Evolutionary conservation across 179 eudicot species (phyloP).

Genomic region (Vitellaria paradoxa): DNA sequence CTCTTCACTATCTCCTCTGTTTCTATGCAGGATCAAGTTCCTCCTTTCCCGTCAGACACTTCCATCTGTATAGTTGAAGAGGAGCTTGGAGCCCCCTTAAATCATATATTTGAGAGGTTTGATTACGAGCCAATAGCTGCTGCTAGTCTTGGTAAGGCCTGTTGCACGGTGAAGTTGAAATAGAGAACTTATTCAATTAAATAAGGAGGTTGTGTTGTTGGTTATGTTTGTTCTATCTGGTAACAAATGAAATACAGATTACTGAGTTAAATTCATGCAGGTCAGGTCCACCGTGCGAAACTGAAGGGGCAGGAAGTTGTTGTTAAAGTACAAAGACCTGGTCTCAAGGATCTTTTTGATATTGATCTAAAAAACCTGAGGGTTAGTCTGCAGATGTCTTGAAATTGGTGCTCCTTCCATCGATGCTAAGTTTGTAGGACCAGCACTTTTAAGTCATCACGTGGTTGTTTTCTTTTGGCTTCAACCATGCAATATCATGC

Average conservation of each 20-base stretch:
- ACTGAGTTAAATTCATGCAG: slow-evolving; percentile 39
- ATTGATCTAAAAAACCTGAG: slow-evolving; percentile 96
- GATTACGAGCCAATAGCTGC: slow-evolving; percentile 97
- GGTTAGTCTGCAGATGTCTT: slow-evolving; percentile 44
- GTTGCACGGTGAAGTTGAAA: slow-evolving; percentile 14
- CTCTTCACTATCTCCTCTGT: background rate
- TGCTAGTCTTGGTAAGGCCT: slow-evolving; percentile 90
- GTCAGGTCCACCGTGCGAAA: slow-evolving; percentile 99
- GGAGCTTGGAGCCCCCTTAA: slow-evolving; percentile 76
- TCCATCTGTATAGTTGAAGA: slow-evolving; percentile 88
- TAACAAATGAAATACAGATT: slow-evolving; percentile 1
- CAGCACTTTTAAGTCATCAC: background rate
- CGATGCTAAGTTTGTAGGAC: slow-evolving; percentile 4
- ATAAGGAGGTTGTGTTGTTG: slow-evolving; percentile 9
- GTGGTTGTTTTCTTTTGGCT: slow-evolving; percentile 3
- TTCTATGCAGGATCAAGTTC: slow-evolving; percentile 89
- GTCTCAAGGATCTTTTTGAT: slow-evolving; percentile 94
- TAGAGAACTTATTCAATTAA: background rate
- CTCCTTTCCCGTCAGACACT: slow-evolving; percentile 93
- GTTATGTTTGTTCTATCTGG: background rate
- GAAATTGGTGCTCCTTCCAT: background rate
- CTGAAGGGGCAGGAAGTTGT: slow-evolving; percentile 87
- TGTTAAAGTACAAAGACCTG: slow-evolving; percentile 98
- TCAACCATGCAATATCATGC: background rate
- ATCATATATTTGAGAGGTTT: slow-evolving; percentile 74